These are phyloP conservation scores for Adansonia madagascariensis DNA, from an alignment of 441 rosid species.

Conservation along the genomic window DNA sequence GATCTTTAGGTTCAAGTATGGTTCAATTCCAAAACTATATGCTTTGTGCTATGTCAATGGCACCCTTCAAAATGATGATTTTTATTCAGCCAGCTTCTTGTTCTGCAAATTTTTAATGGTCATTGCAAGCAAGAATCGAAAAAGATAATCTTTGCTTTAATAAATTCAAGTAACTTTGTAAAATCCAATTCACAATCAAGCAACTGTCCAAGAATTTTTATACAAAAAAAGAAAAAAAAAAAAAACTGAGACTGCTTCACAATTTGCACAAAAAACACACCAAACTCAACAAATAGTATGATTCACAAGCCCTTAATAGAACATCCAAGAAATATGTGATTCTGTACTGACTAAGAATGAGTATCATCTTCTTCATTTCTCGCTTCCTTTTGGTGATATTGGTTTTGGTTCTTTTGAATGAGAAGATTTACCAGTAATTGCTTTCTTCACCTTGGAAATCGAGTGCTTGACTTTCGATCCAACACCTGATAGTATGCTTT, in stretches of 20 bases:
- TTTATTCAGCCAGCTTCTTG: background rate
- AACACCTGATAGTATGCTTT: slow-evolving; percentile 76
- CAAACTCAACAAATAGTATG: background rate
- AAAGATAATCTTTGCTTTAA: background rate
- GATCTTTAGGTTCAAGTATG: background rate
- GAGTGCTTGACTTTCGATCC: slow-evolving; percentile 93
- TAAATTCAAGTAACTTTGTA: background rate
- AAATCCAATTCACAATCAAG: slow-evolving; percentile 4
- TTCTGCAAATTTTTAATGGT: slow-evolving; percentile 1
- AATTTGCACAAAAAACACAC: slow-evolving; percentile 23
- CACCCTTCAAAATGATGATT: background rate
- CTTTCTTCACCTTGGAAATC: slow-evolving; percentile 91
- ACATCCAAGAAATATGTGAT: background rate
- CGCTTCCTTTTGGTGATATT: slow-evolving; percentile 47
- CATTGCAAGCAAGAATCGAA: slow-evolving; percentile 4
- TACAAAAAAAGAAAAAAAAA: slow-evolving; percentile 21
- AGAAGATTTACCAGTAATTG: slow-evolving; percentile 80
- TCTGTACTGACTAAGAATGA: background rate
- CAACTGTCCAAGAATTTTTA: background rate
- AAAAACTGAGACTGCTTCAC: slow-evolving; percentile 9
- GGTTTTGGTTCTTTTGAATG: slow-evolving; percentile 54
- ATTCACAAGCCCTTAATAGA: slow-evolving; percentile 5
- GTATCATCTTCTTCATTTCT: slow-evolving; percentile 3
- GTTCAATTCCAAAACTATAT: background rate
- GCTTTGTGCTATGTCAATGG: background rate